Evolutionary conservation across 1,284 basidiomycete species (phyloP).

Genomic region (Ceratobasidium sp.): DNA sequence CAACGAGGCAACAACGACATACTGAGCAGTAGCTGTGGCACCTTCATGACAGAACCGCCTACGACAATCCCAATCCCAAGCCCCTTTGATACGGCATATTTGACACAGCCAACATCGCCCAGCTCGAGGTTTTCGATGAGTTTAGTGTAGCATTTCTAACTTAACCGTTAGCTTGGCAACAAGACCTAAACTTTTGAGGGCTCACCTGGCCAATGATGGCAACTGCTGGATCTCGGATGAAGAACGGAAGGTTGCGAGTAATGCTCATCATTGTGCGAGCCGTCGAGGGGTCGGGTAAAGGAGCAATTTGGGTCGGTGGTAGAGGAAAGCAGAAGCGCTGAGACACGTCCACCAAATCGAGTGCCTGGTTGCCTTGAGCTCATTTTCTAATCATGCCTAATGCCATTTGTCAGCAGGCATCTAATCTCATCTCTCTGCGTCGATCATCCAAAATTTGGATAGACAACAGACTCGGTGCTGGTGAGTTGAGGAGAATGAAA

Average conservation of each 20-base stretch:
- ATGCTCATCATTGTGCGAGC: conserved; percentile 40
- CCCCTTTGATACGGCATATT: conserved; percentile 91
- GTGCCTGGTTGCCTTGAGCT: conserved; percentile 6
- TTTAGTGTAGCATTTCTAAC: conserved; percentile 78
- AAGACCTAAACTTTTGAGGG: conserved; percentile 39
- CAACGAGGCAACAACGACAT: conserved; percentile 52
- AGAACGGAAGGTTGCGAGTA: conserved; percentile 77
- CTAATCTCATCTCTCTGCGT: conserved; percentile 19
- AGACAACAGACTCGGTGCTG: background rate
- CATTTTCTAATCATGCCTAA: background rate
- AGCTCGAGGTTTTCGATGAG: conserved; percentile 90
- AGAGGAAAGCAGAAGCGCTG: conserved; percentile 20
- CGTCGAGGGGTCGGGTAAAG: conserved; percentile 14
- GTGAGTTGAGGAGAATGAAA: conserved; percentile 10
- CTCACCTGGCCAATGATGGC: conserved; percentile 83
- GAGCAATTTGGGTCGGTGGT: conserved; percentile 24
- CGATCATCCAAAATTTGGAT: conserved; percentile 41
- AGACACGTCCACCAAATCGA: conserved; percentile 31
- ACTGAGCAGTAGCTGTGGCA: conserved; percentile 87
- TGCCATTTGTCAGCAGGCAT: conserved; percentile 20
- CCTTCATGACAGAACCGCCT: conserved; percentile 94
- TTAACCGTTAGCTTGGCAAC: conserved; percentile 34
- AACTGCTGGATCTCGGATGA: conserved; percentile 81
- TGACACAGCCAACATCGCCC: conserved; percentile 85
- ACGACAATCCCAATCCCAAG: conserved; percentile 93